These are phyloP conservation scores for Phytophthora tubulina DNA, from an alignment of 352 stramenopile genomes.

Conservation along the genomic window DNA sequence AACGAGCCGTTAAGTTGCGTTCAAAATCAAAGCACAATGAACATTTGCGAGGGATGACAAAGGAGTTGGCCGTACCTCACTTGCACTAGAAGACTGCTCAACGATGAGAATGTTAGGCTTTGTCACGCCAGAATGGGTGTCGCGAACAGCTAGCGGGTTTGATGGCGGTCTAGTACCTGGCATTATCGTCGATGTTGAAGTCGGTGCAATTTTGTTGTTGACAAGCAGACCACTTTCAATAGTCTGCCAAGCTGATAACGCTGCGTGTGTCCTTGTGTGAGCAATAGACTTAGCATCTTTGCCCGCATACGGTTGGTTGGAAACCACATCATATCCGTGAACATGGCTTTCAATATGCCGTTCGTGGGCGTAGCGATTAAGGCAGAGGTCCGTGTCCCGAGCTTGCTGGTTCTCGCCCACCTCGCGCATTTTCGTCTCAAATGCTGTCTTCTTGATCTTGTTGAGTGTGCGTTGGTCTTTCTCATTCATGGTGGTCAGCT, in stretches of 20 bases:
- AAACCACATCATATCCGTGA: conserved; percentile 75
- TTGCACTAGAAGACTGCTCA: conserved; percentile 3
- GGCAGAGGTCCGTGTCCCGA: conserved; percentile 52
- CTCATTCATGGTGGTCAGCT: conserved; percentile 51
- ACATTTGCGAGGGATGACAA: neutral
- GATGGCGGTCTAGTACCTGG: conserved; percentile 7
- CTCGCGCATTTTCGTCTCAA: conserved; percentile 60
- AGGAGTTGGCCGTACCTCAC: conserved; percentile 8
- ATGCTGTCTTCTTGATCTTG: conserved; percentile 69
- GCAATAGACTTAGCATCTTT: conserved; percentile 56
- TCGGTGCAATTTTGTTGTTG: conserved; percentile 40
- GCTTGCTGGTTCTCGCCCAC: conserved; percentile 49
- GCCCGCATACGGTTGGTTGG: conserved; percentile 66
- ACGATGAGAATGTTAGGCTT: conserved; percentile 51
- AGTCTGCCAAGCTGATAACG: conserved; percentile 55
- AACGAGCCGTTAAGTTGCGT: conserved; percentile 18
- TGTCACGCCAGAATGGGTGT: conserved; percentile 1
- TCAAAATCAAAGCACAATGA: neutral
- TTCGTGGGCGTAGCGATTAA: conserved; percentile 74
- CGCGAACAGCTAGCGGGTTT: neutral
- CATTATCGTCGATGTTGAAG: neutral
- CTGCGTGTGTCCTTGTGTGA: conserved; percentile 56
- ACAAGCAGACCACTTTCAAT: conserved; percentile 51
- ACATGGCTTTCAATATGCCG: conserved; percentile 62
- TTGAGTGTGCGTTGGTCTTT: conserved; percentile 61